Evolutionary conservation across 441 rosid species (phyloP), one percentile per base, ranked within the genome.

Genomic region (Populus hybrid): DNA sequence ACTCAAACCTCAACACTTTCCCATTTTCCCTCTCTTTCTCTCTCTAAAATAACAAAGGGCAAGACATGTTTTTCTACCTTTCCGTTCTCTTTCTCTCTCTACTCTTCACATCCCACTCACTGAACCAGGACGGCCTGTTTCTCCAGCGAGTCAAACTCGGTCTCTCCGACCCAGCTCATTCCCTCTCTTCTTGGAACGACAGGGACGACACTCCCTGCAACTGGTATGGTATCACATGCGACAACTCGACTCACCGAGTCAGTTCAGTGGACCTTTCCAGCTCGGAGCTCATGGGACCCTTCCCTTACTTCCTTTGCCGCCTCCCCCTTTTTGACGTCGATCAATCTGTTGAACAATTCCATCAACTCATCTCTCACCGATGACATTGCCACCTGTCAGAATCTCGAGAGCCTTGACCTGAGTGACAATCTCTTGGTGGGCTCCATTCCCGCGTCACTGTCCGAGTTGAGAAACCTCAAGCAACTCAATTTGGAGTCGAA

Each of bases 51-150:
- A 29, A 29, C 31, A 29, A 29, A 29, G 31, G 31, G 31, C 31
- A 74, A 29, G 50, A 40, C 50, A 76, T 74, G 69, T 67, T 68
- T 10, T 36, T 86, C 31, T 69, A 89, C 26, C 50, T 87, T 35
- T 29, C 84, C 45, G 29, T 84, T 20, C 77, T 71, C 76, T 9
- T 82, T 71, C 77, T 82, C 1, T 79, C 75, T 61, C 29, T 78
- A 63, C 76, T 76, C 64, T 4, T 73, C 50, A 18, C 74, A 35
- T 26, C 76, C 14, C 74, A 73, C 69, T 86, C 92, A 18, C 83
- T 93, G 1, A 94, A 89, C 93, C 96, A 91, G 38, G 97, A 95
- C 78, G 99, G 96, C 9, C 90, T 89, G 50, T 89, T 80, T 82
- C 94, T 96, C 23, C 92, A 90, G 66, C 83, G 79, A 74, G 86